A percentile compares a stretch with the other conserved stretches of the same genome.
phyloP scores from a whole-genome alignment of 1,139 yeast genomes.

The Wickerhamiella infanticola region DNA sequence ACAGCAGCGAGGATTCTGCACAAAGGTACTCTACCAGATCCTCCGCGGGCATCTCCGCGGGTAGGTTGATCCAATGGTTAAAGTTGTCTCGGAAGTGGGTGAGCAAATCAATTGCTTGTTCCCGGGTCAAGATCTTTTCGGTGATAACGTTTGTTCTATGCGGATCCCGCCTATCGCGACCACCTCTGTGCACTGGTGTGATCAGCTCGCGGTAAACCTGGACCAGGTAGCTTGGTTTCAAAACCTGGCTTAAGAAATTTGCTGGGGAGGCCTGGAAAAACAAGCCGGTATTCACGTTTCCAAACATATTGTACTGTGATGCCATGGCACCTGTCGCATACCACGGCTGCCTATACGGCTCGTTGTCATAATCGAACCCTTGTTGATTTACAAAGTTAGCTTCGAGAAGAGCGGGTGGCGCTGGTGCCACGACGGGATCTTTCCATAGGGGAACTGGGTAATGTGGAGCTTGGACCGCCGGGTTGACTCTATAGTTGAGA shows the following conservation, averaged over 20 bases:
- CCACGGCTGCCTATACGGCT: background rate
- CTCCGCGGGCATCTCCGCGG: slow-evolving; percentile 36
- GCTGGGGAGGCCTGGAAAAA: background rate
- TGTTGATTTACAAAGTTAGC: background rate
- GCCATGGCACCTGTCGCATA: background rate
- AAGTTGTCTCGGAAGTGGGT: slow-evolving; percentile 49
- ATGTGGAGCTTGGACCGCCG: background rate
- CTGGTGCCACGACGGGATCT: background rate
- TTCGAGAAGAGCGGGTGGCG: background rate
- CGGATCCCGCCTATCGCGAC: background rate
- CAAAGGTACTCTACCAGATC: slow-evolving; percentile 39
- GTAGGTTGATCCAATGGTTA: slow-evolving; percentile 69
- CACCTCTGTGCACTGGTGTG: background rate
- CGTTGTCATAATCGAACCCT: background rate
- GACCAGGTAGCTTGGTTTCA: background rate
- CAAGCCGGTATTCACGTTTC: background rate
- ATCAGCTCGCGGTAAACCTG: background rate
- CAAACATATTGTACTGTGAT: background rate
- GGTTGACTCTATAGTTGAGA: background rate
- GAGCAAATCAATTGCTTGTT: slow-evolving; percentile 37
- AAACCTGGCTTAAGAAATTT: background rate
- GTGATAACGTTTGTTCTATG: slow-evolving; percentile 29
- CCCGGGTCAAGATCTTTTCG: slow-evolving; percentile 34
- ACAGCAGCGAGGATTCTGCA: slow-evolving; percentile 40
- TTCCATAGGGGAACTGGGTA: background rate